These are phyloP conservation scores for Immersiporthe knoxdaviesiana DNA, from an alignment of 2,329 filamentous ascomycete species.

Conservation along the genomic window DNA sequence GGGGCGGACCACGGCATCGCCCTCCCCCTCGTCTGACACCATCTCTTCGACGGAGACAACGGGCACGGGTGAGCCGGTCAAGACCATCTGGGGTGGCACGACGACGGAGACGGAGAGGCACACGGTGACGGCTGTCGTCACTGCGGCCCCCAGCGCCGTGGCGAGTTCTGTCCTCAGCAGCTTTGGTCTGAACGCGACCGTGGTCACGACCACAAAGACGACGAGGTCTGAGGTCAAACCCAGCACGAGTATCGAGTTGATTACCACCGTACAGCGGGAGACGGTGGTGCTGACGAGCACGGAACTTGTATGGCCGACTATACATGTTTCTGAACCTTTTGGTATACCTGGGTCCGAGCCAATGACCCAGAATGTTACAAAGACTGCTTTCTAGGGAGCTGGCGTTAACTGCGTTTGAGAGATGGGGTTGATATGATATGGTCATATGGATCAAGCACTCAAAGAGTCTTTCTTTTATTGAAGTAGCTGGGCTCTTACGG, in stretches of 20 bases:
- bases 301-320: not conserved
- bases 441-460: not conserved
- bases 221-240: not conserved
- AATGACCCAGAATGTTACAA: not conserved
- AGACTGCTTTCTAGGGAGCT: not conserved
- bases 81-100: not conserved
- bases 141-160: not conserved
- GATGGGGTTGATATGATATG: not conserved
- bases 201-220: not conserved
- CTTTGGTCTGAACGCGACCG: not conserved
- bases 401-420: not conserved
- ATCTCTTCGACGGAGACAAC: not conserved
- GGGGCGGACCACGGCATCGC: slow-evolving; percentile 19
- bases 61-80: not conserved
- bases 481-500: not conserved
- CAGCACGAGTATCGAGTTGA: not conserved
- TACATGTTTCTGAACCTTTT: not conserved
- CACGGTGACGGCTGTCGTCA: not conserved
- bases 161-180: not conserved
- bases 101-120: not conserved
- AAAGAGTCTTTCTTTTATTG: not conserved
- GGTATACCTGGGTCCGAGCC: not conserved
- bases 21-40: not conserved
- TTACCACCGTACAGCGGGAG: not conserved
- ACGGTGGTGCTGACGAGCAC: not conserved